These are phyloP conservation scores for Hymenoscyphus scutula DNA, from an alignment of 2,329 filamentous ascomycete species.

Conservation along the genomic window DNA sequence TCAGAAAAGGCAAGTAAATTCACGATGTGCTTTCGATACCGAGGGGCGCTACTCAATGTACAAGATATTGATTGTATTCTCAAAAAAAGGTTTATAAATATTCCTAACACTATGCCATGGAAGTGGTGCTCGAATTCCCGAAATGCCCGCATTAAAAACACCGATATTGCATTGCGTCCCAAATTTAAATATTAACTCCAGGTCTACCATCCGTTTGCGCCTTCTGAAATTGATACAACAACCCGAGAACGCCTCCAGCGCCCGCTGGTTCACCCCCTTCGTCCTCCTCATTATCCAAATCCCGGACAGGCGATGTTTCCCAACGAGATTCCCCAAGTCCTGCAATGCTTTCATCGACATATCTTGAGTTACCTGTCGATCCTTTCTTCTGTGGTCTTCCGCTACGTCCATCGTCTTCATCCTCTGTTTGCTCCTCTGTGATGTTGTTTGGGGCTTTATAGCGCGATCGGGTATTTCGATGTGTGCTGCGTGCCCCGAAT, in stretches of 20 bases:
- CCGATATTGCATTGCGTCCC: no score
- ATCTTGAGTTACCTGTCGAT: constrained; percentile 30
- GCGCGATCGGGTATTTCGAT: constrained; percentile 44
- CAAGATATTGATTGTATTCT: no score
- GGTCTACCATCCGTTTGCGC: constrained; percentile 51
- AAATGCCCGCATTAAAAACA: no score
- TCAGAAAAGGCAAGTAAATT: no score
- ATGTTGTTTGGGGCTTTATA: constrained; percentile 50
- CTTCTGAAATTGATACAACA: constrained; percentile 67
- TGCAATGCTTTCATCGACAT: constrained; percentile 32
- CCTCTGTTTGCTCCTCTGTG: constrained; percentile 55
- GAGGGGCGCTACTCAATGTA: no score
- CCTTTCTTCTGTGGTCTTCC: constrained; percentile 26
- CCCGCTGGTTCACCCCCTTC: constrained; percentile 45
- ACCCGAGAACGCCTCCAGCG: constrained; percentile 58
- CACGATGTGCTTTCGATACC: no score
- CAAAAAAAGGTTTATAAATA: no score
- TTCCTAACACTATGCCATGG: no score
- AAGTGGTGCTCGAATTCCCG: no score
- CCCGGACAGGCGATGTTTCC: constrained; percentile 40
- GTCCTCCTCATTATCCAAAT: constrained; percentile 42
- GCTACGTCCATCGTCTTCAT: constrained; percentile 41
- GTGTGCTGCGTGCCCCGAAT: constrained; percentile 44
- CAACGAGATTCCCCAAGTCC: constrained; percentile 44
- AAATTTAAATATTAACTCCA: constrained; percentile 37